Base-by-base conservation (phyloP, 1,284 basidiomycete genomes). In the Paramarasmius palmivorus region DNA sequence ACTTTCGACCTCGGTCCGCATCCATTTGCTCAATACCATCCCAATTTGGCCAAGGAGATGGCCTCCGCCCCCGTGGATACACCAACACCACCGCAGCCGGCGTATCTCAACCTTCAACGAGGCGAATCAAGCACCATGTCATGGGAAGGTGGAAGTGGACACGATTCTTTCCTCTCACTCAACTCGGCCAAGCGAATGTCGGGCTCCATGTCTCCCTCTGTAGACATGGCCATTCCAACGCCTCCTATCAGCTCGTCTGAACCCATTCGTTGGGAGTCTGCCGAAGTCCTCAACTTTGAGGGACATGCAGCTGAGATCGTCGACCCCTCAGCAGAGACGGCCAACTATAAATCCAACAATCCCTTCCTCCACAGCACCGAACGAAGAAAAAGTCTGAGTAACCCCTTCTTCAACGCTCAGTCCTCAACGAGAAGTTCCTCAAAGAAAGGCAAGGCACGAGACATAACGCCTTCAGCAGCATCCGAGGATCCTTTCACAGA, bases 201-300 rank as follows among this genome's bases (percentile, higher is more conserved):
- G 12, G 68, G 68, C 37, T 65, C 74, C 26, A 73, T 79, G 63
- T 80, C 83, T 2, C 77, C 82, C 6, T 69, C 73, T n/a, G 65
- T 78, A 19, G 73, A 71, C 50, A 73, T 76, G 61, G 83, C 81
- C 23, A 82, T 82, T 63, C 77, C 77, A 56, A 88, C 86, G 3
- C 86, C 86, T 41, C 70, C 72, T 9, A 76, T 82, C 9, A 80
- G 71, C 14, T 61, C 68, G 2, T 77, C 78, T 1, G 68, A 71
- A 14, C 62, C 73, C 4, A 86, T 89, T 68, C 75, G 64, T 37
- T 89, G 87, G 87, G 82, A 89, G 66, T 84, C 83, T 4, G 87
- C 87, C 0, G 84, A 88, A 61, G 83, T 89, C 9, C 59, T 87
- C 50, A 72, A 82, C 47, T 73, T 73, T 49, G 73, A 76, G 37